These are phyloP conservation scores for Phoma sp. DNA, from an alignment of 2,329 filamentous ascomycete species.

Conservation along the genomic window DNA sequence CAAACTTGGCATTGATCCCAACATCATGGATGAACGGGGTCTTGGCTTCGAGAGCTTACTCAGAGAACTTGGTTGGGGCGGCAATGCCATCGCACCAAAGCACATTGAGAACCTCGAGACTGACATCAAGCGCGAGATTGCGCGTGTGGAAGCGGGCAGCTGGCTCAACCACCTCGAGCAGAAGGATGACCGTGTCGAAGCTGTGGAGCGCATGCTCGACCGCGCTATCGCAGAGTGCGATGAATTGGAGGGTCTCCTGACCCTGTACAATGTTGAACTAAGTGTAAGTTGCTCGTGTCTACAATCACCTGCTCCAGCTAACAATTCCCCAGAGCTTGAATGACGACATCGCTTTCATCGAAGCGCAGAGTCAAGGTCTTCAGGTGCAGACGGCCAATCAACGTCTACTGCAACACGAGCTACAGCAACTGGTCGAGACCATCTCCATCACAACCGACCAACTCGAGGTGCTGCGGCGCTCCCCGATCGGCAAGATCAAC, in stretches of 20 bases:
- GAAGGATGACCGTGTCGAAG: constrained; percentile 87
- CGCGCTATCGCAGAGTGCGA: constrained; percentile 93
- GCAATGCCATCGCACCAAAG: constrained; percentile 74
- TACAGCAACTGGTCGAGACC: constrained; percentile 86
- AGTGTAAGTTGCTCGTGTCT: constrained; percentile 65
- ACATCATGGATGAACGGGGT: constrained; percentile 76
- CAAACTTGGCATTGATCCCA: constrained; percentile 77
- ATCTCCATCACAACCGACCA: constrained; percentile 83
- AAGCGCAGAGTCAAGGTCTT: constrained; percentile 94
- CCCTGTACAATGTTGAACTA: constrained; percentile 91
- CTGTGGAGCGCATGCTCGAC: constrained; percentile 85
- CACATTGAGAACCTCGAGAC: constrained; percentile 81
- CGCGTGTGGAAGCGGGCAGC: constrained; percentile 87
- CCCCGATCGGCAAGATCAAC: constrained; percentile 72
- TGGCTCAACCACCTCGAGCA: constrained; percentile 85
- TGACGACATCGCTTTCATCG: constrained; percentile 95
- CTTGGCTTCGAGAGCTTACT: constrained; percentile 83
- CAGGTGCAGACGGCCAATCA: constrained; percentile 98
- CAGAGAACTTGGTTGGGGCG: constrained; percentile 88
- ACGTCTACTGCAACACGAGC: constrained; percentile 87
- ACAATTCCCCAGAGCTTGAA: constrained; percentile 73
- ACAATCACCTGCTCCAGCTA: constrained; percentile 20
- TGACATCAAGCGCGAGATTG: constrained; percentile 85
- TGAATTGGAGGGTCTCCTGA: constrained; percentile 91
- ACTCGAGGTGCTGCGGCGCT: constrained; percentile 74